A percentile compares a stretch with the other conserved stretches of the same genome.
Evolutionary conservation across 345 rosid species (phyloP).

Genomic region (Lumnitzera racemosa): DNA sequence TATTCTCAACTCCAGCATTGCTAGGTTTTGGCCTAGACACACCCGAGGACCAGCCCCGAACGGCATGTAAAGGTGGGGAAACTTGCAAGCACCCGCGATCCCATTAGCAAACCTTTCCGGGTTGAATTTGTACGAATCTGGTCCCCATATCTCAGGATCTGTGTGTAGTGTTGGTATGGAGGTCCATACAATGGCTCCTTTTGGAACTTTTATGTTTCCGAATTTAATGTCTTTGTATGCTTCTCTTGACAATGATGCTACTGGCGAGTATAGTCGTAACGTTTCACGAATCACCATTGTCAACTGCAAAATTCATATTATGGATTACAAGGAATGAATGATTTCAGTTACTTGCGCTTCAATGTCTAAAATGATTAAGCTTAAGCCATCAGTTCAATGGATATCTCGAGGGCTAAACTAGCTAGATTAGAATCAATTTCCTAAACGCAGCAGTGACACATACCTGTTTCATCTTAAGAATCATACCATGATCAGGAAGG

Average conservation of each 20-base stretch:
- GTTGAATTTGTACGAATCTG: constrained; percentile 19
- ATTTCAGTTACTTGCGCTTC: not conserved
- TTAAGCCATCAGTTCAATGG: too few species aligned
- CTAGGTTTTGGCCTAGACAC: constrained; percentile 23
- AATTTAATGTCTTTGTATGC: constrained; percentile 1
- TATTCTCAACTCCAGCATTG: constrained; percentile 20
- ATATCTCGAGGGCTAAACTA: too few species aligned
- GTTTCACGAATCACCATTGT: constrained; percentile 16
- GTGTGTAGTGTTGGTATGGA: constrained; percentile 8
- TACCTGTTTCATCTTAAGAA: constrained; percentile 17
- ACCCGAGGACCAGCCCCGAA: constrained; percentile 22
- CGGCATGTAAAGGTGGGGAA: constrained; percentile 23
- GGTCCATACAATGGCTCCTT: constrained; percentile 10
- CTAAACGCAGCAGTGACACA: too few species aligned
- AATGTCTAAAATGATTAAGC: too few species aligned
- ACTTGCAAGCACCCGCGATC: constrained; percentile 24
- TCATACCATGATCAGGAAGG: constrained; percentile 7
- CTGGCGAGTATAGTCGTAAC: constrained; percentile 7
- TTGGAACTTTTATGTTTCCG: constrained; percentile 6
- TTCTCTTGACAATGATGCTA: constrained; percentile 6
- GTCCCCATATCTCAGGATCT: constrained; percentile 20
- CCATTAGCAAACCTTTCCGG: constrained; percentile 21
- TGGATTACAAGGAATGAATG: not conserved
- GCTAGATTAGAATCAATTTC: too few species aligned
- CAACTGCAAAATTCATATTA: not conserved